Base-by-base conservation (phyloP, 75 land plant species). In the Pinus tabuliformis region DNA sequence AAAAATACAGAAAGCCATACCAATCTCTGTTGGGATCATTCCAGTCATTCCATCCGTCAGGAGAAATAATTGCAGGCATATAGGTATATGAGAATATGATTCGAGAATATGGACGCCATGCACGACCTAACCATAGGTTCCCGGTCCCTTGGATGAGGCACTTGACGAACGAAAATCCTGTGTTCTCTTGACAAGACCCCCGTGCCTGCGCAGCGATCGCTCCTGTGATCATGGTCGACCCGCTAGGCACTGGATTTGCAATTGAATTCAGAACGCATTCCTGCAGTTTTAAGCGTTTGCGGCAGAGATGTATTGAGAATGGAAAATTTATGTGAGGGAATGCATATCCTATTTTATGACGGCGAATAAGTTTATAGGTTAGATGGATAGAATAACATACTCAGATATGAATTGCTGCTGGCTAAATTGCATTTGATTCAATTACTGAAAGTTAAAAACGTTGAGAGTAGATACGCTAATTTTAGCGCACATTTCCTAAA, bases 41-140 rank as follows among this genome's bases (percentile, higher is more conserved):
- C 95, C 93, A 91, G 61, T 93, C 89, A 66, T 84, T 76, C 96
- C 96, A 93, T 18, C 96, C 96, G 9, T 86, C 89, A 9, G 90
- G 73, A 26, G 86, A 62, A 20, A 91, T 75, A 62, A 86, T 80
- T 59, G 77, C 61, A 8, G 89, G 56, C 88, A 93, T 87, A 76
- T 87, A 89, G 5, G 92, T 82, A 58, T 73, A 78, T 0, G 86
- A 58, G 77, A 85, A 93, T 20, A 93, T 81, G n/a, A 87, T 90
- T 45, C 86, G 81, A 3, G 96, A 84, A 73, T 89, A 91, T 30
- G 83, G 74, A 24, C 94, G 87, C 96, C 96, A 91, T 16, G 96
- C 90, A 61, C 96, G 62, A 13, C 95, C 95, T 54, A 91, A 89
- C 89, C 86, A 87, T 24, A 91, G 84, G n/a, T 68, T 66, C 64